These are phyloP conservation scores for Ceratobasidium sp. DNA, from an alignment of 1,284 basidiomycete species.

Conservation along the genomic window DNA sequence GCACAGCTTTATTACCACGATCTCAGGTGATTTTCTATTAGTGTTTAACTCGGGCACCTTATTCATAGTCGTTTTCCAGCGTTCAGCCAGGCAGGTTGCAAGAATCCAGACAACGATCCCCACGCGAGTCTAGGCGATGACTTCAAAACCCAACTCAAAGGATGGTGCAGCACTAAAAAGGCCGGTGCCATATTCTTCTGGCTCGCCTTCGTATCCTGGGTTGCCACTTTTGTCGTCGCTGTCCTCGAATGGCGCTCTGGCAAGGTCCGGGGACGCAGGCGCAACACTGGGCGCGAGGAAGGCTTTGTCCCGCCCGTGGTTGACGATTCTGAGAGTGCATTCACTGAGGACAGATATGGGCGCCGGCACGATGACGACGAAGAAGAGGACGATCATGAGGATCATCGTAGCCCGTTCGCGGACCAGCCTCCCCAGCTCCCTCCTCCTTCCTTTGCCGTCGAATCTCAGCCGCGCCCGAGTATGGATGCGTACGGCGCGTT, in stretches of 20 bases:
- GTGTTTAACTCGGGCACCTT: neutral
- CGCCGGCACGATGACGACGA: constrained; percentile 39
- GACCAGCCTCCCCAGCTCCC: constrained; percentile 44
- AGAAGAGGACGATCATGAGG: constrained; percentile 49
- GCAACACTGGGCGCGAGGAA: constrained; percentile 66
- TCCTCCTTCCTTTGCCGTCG: constrained; percentile 46
- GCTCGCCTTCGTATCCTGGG: constrained; percentile 82
- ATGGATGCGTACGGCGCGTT: constrained; percentile 91
- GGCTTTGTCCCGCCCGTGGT: constrained; percentile 71
- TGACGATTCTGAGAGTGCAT: constrained; percentile 47
- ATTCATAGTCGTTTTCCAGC: constrained; percentile 70
- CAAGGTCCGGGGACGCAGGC: constrained; percentile 63
- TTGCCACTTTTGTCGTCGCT: constrained; percentile 70
- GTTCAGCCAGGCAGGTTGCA: constrained; percentile 87
- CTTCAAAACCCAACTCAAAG: constrained; percentile 75
- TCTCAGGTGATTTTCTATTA: constrained; percentile 49
- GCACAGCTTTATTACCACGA: constrained; percentile 62
- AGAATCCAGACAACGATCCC: constrained; percentile 80
- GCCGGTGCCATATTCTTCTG: constrained; percentile 89
- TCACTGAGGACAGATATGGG: constrained; percentile 41
- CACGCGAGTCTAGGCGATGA: constrained; percentile 73
- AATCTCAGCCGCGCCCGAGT: constrained; percentile 67
- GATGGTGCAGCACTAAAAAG: constrained; percentile 92
- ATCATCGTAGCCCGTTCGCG: constrained; percentile 47
- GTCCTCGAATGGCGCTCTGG: constrained; percentile 81